phyloP scores from a whole-genome alignment of 306 rosid genomes.

The Quercus agrifolia region DNA sequence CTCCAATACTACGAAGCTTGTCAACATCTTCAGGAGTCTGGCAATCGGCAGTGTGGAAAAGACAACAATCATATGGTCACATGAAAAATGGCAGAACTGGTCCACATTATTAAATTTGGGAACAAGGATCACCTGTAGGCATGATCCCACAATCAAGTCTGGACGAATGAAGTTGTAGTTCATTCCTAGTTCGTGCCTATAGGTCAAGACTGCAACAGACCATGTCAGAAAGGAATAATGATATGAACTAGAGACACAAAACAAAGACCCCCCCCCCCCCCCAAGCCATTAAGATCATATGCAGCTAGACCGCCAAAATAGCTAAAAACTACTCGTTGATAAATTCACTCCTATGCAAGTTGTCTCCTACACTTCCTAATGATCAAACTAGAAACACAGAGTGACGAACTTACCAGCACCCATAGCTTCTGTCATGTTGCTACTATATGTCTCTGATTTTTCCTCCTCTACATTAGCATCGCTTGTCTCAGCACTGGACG shows the following conservation, averaged over 20 bases:
- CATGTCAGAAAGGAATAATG: slow-evolving; percentile 22
- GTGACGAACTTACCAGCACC: slow-evolving; percentile 80
- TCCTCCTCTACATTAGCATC: slow-evolving; percentile 51
- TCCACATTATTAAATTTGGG: neutral
- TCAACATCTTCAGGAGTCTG: slow-evolving; percentile 91
- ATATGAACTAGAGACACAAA: slow-evolving; percentile 9
- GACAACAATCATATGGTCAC: slow-evolving; percentile 17
- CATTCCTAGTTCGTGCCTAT: slow-evolving; percentile 93
- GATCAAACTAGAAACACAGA: slow-evolving; percentile 15
- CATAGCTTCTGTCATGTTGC: slow-evolving; percentile 90
- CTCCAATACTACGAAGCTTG: slow-evolving; percentile 83
- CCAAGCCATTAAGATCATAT: neutral
- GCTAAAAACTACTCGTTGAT: slow-evolving; percentile 4
- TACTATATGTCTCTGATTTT: slow-evolving; percentile 71
- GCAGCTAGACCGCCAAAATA: neutral
- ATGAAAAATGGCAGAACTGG: slow-evolving; percentile 13
- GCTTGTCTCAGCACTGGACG: slow-evolving; percentile 55
- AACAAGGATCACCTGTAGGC: slow-evolving; percentile 73
- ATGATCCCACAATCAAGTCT: slow-evolving; percentile 94
- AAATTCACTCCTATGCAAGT: neutral
- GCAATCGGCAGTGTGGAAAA: slow-evolving; percentile 7
- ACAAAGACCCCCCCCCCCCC: neutral
- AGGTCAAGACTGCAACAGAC: slow-evolving; percentile 71
- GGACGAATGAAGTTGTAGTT: slow-evolving; percentile 84
- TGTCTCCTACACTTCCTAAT: neutral